These are phyloP conservation scores for Globisporangium yorkense DNA, from an alignment of 352 stramenopile species.

Conservation along the genomic window DNA sequence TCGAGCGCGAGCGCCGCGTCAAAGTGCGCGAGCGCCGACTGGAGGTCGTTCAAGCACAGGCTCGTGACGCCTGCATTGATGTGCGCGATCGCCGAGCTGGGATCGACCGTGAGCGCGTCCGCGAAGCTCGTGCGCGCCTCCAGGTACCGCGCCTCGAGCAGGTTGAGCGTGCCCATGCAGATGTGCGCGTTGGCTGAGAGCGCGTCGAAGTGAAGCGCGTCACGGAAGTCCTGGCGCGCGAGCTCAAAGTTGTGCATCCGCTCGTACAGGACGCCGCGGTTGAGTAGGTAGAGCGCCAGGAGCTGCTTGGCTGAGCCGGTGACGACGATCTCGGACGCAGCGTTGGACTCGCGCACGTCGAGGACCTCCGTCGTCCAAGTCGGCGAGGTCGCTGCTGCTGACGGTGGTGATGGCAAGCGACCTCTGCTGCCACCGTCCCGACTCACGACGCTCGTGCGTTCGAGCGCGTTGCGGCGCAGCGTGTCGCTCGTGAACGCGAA, in stretches of 20 bases:
- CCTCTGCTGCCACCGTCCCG: constrained; percentile 5
- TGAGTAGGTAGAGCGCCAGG: constrained; percentile 64
- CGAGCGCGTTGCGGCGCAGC: constrained; percentile 50
- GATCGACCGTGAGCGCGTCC: constrained; percentile 39
- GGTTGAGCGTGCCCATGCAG: constrained; percentile 52
- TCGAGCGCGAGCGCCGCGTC: constrained; percentile 41
- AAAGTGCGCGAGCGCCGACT: constrained; percentile 36
- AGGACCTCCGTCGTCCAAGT: background rate
- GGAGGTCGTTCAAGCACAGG: constrained; percentile 28
- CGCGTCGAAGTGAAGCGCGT: constrained; percentile 64
- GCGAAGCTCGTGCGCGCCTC: constrained; percentile 32
- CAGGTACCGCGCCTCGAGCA: constrained; percentile 32
- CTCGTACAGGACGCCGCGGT: constrained; percentile 64
- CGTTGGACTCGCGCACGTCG: background rate
- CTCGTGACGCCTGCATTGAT: constrained; percentile 52
- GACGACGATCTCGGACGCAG: constrained; percentile 18
- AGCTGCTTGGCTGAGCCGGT: constrained; percentile 57
- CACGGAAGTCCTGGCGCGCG: constrained; percentile 47
- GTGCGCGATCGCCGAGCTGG: constrained; percentile 44
- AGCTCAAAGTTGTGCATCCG: constrained; percentile 36
- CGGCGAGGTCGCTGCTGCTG: background rate
- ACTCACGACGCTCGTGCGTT: constrained; percentile 41
- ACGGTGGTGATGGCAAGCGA: background rate
- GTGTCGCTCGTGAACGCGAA: constrained; percentile 47
- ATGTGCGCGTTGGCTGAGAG: constrained; percentile 49